These are phyloP conservation scores for Mycena polygramma DNA, from an alignment of 768 basidiomycete genomes.

Conservation along the genomic window DNA sequence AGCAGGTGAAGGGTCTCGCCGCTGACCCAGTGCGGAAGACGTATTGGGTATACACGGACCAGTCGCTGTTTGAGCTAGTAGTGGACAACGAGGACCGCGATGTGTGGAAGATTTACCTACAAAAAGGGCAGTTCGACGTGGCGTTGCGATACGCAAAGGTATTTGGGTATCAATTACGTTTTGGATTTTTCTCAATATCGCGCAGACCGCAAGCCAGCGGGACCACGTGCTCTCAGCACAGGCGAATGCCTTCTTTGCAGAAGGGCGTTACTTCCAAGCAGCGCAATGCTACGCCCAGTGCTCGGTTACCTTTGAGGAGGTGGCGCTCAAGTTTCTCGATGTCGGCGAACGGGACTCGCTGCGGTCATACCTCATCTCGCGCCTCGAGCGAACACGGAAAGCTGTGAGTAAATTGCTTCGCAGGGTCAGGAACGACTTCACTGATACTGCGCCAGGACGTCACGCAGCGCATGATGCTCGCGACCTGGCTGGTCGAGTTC, in stretches of 20 bases:
- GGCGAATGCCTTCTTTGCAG: constrained; percentile 82
- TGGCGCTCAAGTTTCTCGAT: constrained; percentile 91
- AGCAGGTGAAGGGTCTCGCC: constrained; percentile 79
- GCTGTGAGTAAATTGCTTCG: constrained; percentile 62
- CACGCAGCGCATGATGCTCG: constrained; percentile 96
- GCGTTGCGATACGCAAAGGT: constrained; percentile 90
- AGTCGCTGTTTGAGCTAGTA: constrained; percentile 89
- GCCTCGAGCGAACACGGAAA: constrained; percentile 88
- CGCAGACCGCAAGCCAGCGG: constrained; percentile 87
- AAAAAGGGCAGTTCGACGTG: constrained; percentile 80
- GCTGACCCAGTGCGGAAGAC: constrained; percentile 91
- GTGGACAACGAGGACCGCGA: constrained; percentile 92
- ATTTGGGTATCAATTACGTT: constrained; percentile 6
- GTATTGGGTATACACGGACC: constrained; percentile 94
- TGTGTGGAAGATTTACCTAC: constrained; percentile 93
- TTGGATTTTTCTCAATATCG: constrained; percentile 13
- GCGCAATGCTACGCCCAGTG: constrained; percentile 94
- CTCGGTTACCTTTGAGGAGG: constrained; percentile 91
- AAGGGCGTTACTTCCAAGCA: constrained; percentile 89
- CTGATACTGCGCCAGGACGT: constrained; percentile 68
- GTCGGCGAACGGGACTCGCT: constrained; percentile 91
- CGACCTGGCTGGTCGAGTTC: constrained; percentile 98
- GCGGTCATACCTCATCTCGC: constrained; percentile 88
- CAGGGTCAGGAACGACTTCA: neutral
- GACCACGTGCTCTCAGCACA: constrained; percentile 88